A percentile compares a stretch with the other conserved stretches of the same genome.
phyloP scores from a whole-genome alignment of 2,329 filamentous ascomycete genomes.

The Hypoxylon rubiginosum region DNA sequence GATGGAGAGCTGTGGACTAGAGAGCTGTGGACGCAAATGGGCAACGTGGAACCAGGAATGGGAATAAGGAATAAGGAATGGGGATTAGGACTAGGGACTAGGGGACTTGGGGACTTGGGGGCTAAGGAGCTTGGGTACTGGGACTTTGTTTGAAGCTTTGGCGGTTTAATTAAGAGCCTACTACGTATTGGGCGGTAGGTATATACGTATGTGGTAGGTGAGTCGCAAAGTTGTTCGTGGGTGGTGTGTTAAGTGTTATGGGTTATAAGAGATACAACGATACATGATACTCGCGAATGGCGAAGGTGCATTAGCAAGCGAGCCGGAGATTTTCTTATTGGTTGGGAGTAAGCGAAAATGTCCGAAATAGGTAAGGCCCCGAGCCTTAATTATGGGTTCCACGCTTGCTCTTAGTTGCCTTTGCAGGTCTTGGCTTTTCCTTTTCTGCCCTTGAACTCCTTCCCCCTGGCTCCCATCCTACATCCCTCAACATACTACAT shows the following conservation, averaged over 20 bases:
- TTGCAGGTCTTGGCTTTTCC: background rate
- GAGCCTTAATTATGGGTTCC: constrained; percentile 30
- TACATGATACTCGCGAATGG: constrained; percentile 10
- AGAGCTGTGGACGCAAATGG: constrained; percentile 19
- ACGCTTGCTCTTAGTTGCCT: background rate
- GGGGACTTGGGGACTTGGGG: background rate
- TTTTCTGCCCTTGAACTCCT: too few species aligned
- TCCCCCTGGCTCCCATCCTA: too few species aligned
- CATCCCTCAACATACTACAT: too few species aligned
- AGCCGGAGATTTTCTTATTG: constrained; percentile 51
- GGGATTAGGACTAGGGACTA: background rate
- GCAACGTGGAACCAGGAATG: constrained; percentile 28
- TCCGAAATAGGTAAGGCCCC: constrained; percentile 38
- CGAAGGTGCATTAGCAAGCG: constrained; percentile 48
- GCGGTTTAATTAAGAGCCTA: constrained; percentile 33
- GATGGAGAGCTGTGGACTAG: background rate
- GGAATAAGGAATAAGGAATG: background rate
- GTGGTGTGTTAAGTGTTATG: background rate
- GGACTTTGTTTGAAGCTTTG: constrained; percentile 7
- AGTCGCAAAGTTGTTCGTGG: background rate
- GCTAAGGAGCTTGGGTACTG: too few species aligned
- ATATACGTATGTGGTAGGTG: constrained; percentile 32
- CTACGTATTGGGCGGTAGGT: background rate
- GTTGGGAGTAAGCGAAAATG: constrained; percentile 48
- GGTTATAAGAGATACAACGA: too few species aligned